phyloP scores from a whole-genome alignment of 371 early-diverging fungal species.

The Zychaea mexicana region DNA sequence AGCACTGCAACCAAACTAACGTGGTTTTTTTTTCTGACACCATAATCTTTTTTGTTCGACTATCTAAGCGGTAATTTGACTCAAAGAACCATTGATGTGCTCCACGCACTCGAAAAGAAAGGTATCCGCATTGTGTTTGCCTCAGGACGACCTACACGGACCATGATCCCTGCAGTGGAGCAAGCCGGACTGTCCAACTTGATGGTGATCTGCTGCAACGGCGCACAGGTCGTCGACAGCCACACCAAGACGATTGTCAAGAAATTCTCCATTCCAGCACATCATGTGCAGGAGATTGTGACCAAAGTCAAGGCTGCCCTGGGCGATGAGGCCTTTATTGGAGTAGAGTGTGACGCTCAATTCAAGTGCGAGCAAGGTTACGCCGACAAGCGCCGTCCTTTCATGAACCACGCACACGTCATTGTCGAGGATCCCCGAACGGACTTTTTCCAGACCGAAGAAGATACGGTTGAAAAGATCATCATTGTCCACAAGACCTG shows the following conservation, averaged over 20 bases:
- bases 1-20: background rate
- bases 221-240: conserved; percentile 39
- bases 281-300: conserved; percentile 24
- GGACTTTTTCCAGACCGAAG: conserved; percentile 22
- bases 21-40: too few relatives aligned
- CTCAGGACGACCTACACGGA: conserved; percentile 40
- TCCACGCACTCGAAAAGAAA: conserved; percentile 32
- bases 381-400: conserved; percentile 16
- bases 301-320: conserved; percentile 26
- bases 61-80: conserved; percentile 30
- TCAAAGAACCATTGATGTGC: conserved; percentile 26
- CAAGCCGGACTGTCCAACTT: conserved; percentile 30
- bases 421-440: conserved; percentile 22
- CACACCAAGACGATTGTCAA: conserved; percentile 26
- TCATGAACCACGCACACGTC: conserved; percentile 23
- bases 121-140: conserved; percentile 38
- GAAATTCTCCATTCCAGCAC: conserved; percentile 31
- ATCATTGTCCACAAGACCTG: conserved; percentile 37
- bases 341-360: conserved; percentile 31
- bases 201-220: conserved; percentile 39
- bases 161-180: conserved; percentile 33
- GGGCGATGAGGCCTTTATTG: conserved; percentile 30
- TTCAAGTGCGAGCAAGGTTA: conserved; percentile 41
- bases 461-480: conserved; percentile 38
- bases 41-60: background rate